These are phyloP conservation scores for Fistulifera solaris DNA, from an alignment of 108 stramenopile species.

Conservation along the genomic window DNA sequence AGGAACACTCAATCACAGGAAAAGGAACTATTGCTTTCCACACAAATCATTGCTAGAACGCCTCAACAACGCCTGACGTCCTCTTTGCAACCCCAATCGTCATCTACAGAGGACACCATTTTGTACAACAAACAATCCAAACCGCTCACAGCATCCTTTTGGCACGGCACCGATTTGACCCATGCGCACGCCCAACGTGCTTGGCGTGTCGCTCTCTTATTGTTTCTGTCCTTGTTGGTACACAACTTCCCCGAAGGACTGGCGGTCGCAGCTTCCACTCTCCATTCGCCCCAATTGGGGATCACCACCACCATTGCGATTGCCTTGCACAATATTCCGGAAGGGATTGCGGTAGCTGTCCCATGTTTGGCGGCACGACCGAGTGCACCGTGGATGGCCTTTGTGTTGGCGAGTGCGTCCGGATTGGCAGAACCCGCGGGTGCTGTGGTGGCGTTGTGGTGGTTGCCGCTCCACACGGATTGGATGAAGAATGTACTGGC, in stretches of 20 bases:
- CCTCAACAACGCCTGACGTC: neutral
- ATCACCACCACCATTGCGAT: conserved; percentile 69
- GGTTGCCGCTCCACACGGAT: conserved; percentile 11
- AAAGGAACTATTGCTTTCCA: neutral
- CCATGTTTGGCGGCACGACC: conserved; percentile 74
- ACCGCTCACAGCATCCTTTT: neutral
- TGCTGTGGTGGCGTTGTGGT: conserved; percentile 46
- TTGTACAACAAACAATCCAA: neutral
- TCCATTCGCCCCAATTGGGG: conserved; percentile 60
- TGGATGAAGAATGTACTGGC: conserved; percentile 67
- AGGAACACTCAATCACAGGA: neutral
- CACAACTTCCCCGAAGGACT: conserved; percentile 84
- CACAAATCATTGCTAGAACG: neutral
- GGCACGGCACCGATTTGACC: conserved; percentile 31
- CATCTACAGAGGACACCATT: neutral
- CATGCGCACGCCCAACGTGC: conserved; percentile 40
- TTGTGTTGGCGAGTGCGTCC: conserved; percentile 56
- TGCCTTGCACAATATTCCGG: conserved; percentile 80
- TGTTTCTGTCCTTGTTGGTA: conserved; percentile 55
- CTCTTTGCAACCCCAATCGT: neutral
- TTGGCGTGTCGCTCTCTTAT: conserved; percentile 69
- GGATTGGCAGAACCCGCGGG: conserved; percentile 73
- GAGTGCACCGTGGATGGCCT: conserved; percentile 60
- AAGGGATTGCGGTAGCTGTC: conserved; percentile 76
- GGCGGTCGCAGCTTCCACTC: conserved; percentile 58